Conservation (phyloP, 192 early-diverging fungal genomes). For the Podila horticola region DNA sequence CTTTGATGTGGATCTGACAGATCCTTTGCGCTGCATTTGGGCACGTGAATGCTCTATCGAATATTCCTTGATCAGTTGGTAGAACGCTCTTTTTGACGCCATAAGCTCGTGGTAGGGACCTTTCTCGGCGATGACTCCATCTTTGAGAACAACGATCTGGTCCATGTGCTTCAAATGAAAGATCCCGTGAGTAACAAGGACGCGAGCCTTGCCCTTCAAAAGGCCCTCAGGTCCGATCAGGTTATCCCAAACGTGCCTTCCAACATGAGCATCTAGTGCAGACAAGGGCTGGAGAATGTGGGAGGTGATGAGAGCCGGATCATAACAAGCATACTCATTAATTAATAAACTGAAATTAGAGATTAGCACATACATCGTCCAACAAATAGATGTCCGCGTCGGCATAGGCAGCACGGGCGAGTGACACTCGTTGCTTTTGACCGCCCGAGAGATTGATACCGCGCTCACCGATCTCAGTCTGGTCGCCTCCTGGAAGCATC, state of each 20-base stretch:
- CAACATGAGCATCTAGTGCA: constrained; percentile 61
- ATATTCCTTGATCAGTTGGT: constrained; percentile 51
- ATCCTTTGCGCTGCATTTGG: constrained; percentile 10
- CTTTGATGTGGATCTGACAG: neutral
- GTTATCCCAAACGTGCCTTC: constrained; percentile 59
- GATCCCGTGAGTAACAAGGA: constrained; percentile 67
- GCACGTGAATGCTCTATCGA: neutral
- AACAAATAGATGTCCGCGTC: constrained; percentile 75
- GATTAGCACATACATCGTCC: constrained; percentile 64
- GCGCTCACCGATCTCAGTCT: constrained; percentile 73
- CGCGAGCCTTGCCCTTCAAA: constrained; percentile 64
- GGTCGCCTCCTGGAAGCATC: constrained; percentile 71
- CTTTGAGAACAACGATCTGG: constrained; percentile 56
- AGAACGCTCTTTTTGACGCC: constrained; percentile 49
- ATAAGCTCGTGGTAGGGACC: constrained; percentile 65
- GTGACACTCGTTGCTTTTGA: constrained; percentile 79
- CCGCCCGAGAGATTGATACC: constrained; percentile 75
- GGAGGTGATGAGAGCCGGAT: too few species aligned
- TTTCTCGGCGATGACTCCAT: constrained; percentile 60
- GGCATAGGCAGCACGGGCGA: constrained; percentile 85
- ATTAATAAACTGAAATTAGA: too few species aligned
- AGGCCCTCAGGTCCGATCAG: constrained; percentile 26
- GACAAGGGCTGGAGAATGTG: constrained; percentile 57
- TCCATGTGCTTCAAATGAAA: constrained; percentile 58
- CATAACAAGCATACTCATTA: too few species aligned